A percentile compares a stretch with the other conserved stretches of the same genome.
phyloP scores from a whole-genome alignment of 371 early-diverging fungal genomes.

The Haplosporangium sp. region DNA sequence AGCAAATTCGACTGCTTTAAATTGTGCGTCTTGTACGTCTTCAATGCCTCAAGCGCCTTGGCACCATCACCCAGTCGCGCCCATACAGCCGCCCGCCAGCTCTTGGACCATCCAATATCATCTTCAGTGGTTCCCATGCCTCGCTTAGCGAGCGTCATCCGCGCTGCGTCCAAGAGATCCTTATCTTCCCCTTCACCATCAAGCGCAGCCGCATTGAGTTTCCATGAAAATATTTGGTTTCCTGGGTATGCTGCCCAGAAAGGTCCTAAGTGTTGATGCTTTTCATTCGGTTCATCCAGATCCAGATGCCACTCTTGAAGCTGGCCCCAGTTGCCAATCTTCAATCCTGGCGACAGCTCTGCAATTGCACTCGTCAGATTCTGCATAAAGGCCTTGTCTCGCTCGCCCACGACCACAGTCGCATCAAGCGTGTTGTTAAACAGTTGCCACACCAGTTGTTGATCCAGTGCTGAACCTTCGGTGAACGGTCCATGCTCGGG shows the following conservation, averaged over 20 bases:
- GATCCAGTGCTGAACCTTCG: constrained; percentile 41
- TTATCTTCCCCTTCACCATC: background rate
- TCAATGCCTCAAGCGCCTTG: constrained; percentile 14
- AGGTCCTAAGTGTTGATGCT: constrained; percentile 28
- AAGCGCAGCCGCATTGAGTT: background rate
- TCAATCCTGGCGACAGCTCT: constrained; percentile 26
- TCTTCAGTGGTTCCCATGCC: constrained; percentile 17
- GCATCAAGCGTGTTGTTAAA: constrained; percentile 44
- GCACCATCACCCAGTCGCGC: constrained; percentile 32
- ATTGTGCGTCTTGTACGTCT: constrained; percentile 26
- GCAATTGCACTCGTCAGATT: constrained; percentile 29
- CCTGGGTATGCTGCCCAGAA: constrained; percentile 52
- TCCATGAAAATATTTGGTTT: constrained; percentile 13
- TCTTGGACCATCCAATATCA: constrained; percentile 42
- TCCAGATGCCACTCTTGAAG: constrained; percentile 47
- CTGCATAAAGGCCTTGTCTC: constrained; percentile 45
- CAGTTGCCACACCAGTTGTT: constrained; percentile 46
- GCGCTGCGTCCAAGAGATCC: constrained; percentile 28
- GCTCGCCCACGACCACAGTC: constrained; percentile 31
- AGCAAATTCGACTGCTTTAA: constrained; percentile 15
- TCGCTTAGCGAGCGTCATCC: constrained; percentile 7
- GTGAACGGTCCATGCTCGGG: constrained; percentile 48
- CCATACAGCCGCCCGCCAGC: constrained; percentile 51
- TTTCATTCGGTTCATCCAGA: constrained; percentile 39
- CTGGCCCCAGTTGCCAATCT: constrained; percentile 32